These are phyloP conservation scores for Trypanosomatidae sp. DNA, from an alignment of 208 protist genomes.

Conservation along the genomic window DNA sequence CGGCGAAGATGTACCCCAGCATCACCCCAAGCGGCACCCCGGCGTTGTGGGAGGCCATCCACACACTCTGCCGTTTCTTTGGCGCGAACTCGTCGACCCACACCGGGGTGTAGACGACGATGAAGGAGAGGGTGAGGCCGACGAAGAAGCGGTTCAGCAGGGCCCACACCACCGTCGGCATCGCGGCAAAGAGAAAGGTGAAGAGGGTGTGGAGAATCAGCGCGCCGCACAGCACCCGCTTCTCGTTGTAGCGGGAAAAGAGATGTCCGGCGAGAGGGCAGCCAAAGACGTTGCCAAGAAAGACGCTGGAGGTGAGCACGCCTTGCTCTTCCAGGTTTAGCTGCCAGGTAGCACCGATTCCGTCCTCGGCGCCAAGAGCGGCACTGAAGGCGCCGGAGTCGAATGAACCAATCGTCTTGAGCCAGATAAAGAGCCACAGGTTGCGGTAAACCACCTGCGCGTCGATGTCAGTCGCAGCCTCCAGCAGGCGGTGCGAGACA, in stretches of 20 bases:
- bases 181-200: conserved; percentile 72
- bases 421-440: conserved; percentile 73
- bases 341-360: conserved; percentile 63
- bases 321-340: conserved; percentile 62
- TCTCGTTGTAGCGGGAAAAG: conserved; percentile 70
- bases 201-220: conserved; percentile 73
- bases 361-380: conserved; percentile 62
- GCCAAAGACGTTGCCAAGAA: conserved; percentile 82
- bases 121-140: conserved; percentile 85
- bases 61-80: conserved; percentile 69
- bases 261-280: conserved; percentile 75
- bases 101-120: conserved; percentile 91
- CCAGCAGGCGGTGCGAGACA: not conserved
- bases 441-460: conserved; percentile 43
- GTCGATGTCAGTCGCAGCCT: conserved; percentile 9
- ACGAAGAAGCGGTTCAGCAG: conserved; percentile 87
- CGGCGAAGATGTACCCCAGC: conserved; percentile 82
- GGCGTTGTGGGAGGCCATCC: conserved; percentile 93
- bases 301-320: conserved; percentile 74
- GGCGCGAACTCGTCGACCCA: conserved; percentile 94
- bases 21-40: conserved; percentile 93
- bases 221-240: conserved; percentile 48
- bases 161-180: conserved; percentile 44
- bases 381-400: conserved; percentile 90
- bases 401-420: conserved; percentile 83